Conservation (phyloP, 768 basidiomycete genomes). For the Cubamyces lactineus region DNA sequence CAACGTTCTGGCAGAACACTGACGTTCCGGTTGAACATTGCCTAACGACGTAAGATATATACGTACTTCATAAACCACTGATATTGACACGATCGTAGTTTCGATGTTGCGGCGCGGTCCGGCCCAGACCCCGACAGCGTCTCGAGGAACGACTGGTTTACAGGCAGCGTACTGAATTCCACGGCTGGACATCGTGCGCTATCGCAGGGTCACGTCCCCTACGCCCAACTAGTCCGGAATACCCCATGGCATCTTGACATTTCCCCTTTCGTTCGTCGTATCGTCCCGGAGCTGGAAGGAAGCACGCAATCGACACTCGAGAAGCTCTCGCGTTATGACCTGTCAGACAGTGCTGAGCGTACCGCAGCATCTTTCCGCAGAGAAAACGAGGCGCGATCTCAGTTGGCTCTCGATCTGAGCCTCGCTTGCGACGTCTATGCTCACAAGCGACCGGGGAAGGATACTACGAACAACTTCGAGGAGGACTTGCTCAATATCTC, state of each 20-base stretch:
- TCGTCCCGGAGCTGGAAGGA: conserved; percentile 43
- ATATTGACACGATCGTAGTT: conserved; percentile 43
- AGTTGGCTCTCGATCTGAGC: conserved; percentile 63
- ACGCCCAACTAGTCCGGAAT: conserved; percentile 39
- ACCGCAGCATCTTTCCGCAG: conserved; percentile 45
- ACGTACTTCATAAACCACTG: neutral
- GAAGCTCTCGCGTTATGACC: conserved; percentile 47
- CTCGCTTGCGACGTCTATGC: conserved; percentile 64
- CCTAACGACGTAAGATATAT: conserved; percentile 57
- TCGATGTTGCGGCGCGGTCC: conserved; percentile 61
- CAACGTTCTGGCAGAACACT: conserved; percentile 57
- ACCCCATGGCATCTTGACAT: conserved; percentile 62
- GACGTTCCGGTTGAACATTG: conserved; percentile 54
- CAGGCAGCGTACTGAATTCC: conserved; percentile 55
- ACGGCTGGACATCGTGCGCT: conserved; percentile 57
- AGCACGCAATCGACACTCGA: conserved; percentile 43
- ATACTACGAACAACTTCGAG: conserved; percentile 28
- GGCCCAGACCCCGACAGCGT: conserved; percentile 49
- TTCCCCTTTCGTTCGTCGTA: conserved; percentile 44
- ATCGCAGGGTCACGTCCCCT: conserved; percentile 49
- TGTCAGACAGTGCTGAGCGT: conserved; percentile 42
- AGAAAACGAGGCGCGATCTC: conserved; percentile 60
- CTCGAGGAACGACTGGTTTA: conserved; percentile 60
- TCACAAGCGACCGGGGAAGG: conserved; percentile 41
- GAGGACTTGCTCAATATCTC: conserved; percentile 58